Evolutionary conservation across 345 rosid genomes (phyloP).

Genomic region (Limnanthes douglasii): DNA sequence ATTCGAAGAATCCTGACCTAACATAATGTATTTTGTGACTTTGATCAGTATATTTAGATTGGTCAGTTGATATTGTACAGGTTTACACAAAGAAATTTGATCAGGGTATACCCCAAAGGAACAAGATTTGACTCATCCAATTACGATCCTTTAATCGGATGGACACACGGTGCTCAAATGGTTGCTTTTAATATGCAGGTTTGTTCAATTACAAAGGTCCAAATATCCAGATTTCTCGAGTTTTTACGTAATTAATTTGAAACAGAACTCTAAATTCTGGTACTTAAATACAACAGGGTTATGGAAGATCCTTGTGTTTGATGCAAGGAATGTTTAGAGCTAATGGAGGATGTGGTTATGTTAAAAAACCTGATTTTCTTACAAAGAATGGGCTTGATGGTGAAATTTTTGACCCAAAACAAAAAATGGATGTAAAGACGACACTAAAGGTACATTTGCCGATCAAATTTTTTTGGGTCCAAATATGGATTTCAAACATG

Average conservation of each 20-base stretch:
- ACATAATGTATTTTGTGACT: too few relatives aligned
- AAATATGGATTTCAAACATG: neutral
- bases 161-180: constrained; percentile 99
- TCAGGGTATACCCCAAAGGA: constrained; percentile 85
- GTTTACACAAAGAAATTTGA: constrained; percentile 67
- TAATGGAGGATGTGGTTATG: constrained; percentile 85
- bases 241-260: too few relatives aligned
- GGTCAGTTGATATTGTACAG: constrained; percentile 17
- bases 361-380: constrained; percentile 71
- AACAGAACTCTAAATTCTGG: constrained; percentile 2
- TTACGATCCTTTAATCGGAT: constrained; percentile 69
- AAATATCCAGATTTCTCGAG: too few relatives aligned
- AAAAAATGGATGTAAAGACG: constrained; percentile 23
- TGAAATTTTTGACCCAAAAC: constrained; percentile 51
- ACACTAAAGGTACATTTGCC: constrained; percentile 41
- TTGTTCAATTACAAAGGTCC: too few relatives aligned
- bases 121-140: constrained; percentile 78
- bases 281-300: constrained; percentile 26
- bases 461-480: too few relatives aligned
- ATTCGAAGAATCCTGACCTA: too few relatives aligned
- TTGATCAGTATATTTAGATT: too few relatives aligned
- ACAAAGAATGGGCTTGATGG: constrained; percentile 22
- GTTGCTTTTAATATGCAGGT: constrained; percentile 93
- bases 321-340: constrained; percentile 97
- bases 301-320: constrained; percentile 69